These are phyloP conservation scores for Neohortaea acidophila DNA, from an alignment of 495 filamentous ascomycete genomes.

Conservation along the genomic window DNA sequence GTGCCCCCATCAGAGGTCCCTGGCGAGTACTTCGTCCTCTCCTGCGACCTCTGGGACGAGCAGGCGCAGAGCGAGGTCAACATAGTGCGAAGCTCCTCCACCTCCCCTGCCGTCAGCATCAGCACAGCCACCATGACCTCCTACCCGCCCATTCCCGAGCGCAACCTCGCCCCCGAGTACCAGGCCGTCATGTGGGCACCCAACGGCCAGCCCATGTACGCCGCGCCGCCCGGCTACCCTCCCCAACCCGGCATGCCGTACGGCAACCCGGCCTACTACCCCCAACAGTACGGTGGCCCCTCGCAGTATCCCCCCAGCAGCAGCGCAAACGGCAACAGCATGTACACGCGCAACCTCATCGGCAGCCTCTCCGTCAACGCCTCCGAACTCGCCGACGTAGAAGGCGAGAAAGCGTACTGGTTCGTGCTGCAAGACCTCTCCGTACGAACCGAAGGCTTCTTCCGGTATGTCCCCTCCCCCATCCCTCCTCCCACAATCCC, in stretches of 20 bases:
- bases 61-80: constrained; percentile 83
- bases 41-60: constrained; percentile 81
- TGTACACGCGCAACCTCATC: constrained; percentile 95
- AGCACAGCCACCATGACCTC: constrained; percentile 66
- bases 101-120: constrained; percentile 71
- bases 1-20: constrained; percentile 82
- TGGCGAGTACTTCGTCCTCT: constrained; percentile 78
- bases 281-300: neutral
- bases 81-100: constrained; percentile 63
- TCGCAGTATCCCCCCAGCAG: neutral
- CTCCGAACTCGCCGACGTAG: constrained; percentile 66
- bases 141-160: constrained; percentile 42
- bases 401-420: constrained; percentile 84
- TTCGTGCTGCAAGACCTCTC: constrained; percentile 94
- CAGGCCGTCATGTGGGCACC: constrained; percentile 7
- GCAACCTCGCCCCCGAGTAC: neutral
- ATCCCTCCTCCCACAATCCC: constrained; percentile 20
- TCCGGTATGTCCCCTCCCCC: constrained; percentile 46
- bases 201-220: constrained; percentile 10
- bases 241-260: neutral
- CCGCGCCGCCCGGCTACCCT: constrained; percentile 1
- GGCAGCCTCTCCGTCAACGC: constrained; percentile 84
- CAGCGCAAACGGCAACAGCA: constrained; percentile 22
- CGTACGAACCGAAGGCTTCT: constrained; percentile 79
- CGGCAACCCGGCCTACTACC: neutral